These are phyloP conservation scores for Beauveria pseudobassiana DNA, from an alignment of 2,329 filamentous ascomycete genomes.

Conservation along the genomic window DNA sequence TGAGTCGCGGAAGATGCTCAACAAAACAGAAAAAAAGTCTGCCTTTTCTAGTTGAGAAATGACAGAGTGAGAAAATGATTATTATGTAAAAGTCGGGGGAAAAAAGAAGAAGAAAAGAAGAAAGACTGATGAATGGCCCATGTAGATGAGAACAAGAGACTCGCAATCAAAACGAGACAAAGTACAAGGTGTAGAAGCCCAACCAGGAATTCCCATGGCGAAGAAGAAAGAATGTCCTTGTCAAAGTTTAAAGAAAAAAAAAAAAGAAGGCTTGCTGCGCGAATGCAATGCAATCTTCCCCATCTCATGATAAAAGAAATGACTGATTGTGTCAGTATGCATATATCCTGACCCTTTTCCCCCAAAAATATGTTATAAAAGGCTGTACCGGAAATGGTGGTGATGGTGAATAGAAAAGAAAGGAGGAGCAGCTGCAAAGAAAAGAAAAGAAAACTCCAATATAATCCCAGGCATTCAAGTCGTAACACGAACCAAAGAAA, in stretches of 20 bases:
- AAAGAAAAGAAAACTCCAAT: background rate
- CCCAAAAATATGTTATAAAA: background rate
- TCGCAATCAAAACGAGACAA: background rate
- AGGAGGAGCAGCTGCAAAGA: background rate
- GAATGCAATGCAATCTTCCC: background rate
- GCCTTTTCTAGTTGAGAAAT: too few relatives aligned
- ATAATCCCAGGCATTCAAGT: conserved; percentile 1
- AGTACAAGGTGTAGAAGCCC: background rate
- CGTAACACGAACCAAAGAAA: background rate
- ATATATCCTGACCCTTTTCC: background rate
- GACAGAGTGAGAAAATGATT: background rate
- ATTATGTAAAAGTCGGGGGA: background rate
- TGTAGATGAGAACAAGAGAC: background rate
- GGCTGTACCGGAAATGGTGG: background rate
- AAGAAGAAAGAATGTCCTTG: background rate
- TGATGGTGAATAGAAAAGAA: background rate
- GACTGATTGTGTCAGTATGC: background rate
- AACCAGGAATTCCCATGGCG: background rate
- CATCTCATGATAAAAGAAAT: background rate
- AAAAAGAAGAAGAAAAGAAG: background rate
- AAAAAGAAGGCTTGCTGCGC: background rate
- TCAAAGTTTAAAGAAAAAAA: background rate
- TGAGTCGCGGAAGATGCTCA: background rate
- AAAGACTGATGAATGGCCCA: background rate
- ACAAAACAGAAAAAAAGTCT: background rate